These are phyloP conservation scores for Massarina eburnea DNA, from an alignment of 2,329 filamentous ascomycete species.

Conservation along the genomic window DNA sequence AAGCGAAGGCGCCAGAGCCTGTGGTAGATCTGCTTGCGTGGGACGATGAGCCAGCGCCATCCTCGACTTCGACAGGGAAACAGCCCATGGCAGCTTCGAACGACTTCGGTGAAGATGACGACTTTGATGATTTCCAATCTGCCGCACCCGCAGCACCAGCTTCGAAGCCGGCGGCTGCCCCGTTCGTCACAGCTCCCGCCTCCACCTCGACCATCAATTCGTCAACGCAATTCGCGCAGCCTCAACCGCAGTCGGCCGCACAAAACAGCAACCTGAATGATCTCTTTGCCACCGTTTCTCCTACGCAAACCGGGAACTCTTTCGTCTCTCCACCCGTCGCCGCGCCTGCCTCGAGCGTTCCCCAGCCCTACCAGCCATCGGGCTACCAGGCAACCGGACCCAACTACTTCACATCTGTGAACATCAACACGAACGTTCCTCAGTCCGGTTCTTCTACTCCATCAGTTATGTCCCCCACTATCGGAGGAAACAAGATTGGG, in stretches of 20 bases:
- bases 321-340: slow-evolving; percentile 52
- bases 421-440: slow-evolving; percentile 31
- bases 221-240: slow-evolving; percentile 73
- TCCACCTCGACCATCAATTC: slow-evolving; percentile 53
- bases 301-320: slow-evolving; percentile 58
- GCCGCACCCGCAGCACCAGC: slow-evolving; percentile 56
- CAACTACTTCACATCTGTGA: slow-evolving; percentile 92
- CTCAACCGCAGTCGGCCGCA: slow-evolving; percentile 80
- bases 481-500: slow-evolving; percentile 43
- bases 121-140: slow-evolving; percentile 97
- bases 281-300: slow-evolving; percentile 81
- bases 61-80: slow-evolving; percentile 49
- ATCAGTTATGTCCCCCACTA: slow-evolving; percentile 43
- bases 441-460: slow-evolving; percentile 46
- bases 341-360: slow-evolving; percentile 38
- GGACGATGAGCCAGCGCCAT: slow-evolving; percentile 68
- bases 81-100: slow-evolving; percentile 43
- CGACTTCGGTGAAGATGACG: slow-evolving; percentile 69
- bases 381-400: slow-evolving; percentile 77
- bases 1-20: slow-evolving; percentile 72
- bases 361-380: slow-evolving; percentile 57
- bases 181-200: slow-evolving; percentile 49
- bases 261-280: slow-evolving; percentile 79
- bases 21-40: slow-evolving; percentile 92
- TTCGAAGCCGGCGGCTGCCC: slow-evolving; percentile 62